phyloP scores from a whole-genome alignment of 768 basidiomycete species.

The Tulasnella sp. region DNA sequence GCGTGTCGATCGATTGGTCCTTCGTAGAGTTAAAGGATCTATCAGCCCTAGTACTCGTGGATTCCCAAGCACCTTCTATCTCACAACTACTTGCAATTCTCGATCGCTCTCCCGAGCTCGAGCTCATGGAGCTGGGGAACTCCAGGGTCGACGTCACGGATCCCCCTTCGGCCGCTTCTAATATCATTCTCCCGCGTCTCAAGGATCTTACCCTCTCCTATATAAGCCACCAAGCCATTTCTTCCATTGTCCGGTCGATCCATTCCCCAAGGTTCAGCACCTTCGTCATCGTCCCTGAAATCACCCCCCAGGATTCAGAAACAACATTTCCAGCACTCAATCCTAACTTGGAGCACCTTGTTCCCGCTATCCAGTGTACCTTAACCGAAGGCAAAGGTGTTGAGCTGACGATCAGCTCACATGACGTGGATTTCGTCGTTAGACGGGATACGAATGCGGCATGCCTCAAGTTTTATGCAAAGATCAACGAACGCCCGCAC shows the following conservation, averaged over 20 bases:
- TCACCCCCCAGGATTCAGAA: neutral
- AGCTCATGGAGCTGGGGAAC: neutral
- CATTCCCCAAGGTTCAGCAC: neutral
- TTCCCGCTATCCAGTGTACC: neutral
- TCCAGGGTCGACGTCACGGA: neutral
- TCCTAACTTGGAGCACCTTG: neutral
- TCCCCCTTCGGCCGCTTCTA: neutral
- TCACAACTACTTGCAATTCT: neutral
- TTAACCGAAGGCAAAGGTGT: neutral
- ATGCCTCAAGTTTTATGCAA: neutral
- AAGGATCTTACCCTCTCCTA: neutral
- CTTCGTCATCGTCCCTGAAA: neutral
- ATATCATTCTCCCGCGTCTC: neutral
- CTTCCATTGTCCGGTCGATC: neutral
- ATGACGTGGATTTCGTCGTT: neutral
- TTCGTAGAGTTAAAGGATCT: neutral
- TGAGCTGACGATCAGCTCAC: neutral
- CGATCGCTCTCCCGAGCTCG: neutral
- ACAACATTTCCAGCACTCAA: neutral
- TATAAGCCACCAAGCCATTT: neutral
- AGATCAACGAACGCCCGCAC: neutral
- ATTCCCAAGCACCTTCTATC: neutral
- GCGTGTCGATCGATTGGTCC: neutral
- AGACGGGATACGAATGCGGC: neutral
- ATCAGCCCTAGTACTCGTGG: neutral